These are phyloP conservation scores for Leishmania gerbilli DNA, from an alignment of 208 protist genomes.

Conservation along the genomic window DNA sequence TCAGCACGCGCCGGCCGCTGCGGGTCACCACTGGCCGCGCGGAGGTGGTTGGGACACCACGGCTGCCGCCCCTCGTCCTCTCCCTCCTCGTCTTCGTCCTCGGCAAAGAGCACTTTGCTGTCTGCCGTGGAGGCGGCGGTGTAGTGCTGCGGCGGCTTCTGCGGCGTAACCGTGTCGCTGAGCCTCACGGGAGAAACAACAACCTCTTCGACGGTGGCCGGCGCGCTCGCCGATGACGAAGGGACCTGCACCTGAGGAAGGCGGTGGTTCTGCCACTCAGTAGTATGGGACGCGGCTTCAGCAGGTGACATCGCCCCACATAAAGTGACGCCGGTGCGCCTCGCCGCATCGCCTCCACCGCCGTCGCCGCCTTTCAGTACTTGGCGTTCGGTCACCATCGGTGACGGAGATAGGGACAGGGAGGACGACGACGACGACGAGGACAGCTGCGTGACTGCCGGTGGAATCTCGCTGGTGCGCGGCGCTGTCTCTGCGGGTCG, in stretches of 20 bases:
- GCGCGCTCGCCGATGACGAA: neutral
- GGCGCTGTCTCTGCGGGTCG: neutral
- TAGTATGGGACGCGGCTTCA: neutral
- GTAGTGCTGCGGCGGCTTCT: neutral
- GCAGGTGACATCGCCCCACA: neutral
- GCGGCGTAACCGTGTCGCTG: neutral
- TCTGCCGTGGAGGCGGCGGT: conserved; percentile 14
- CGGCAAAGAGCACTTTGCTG: conserved; percentile 23
- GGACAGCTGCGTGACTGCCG: neutral
- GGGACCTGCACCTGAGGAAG: neutral
- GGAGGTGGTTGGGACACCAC: neutral
- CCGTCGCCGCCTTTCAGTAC: neutral
- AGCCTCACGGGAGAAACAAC: neutral
- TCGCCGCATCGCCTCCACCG: too few relatives aligned
- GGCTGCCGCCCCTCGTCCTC: neutral
- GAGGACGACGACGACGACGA: conserved; percentile 3
- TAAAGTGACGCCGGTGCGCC: neutral
- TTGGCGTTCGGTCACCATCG: conserved; percentile 17
- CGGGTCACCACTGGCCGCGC: neutral
- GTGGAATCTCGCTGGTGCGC: neutral
- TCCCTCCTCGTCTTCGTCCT: conserved; percentile 19
- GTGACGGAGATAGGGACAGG: conserved; percentile 7
- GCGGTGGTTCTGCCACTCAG: neutral
- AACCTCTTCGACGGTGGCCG: neutral
- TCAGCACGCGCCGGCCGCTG: neutral